A percentile compares a stretch with the other conserved stretches of the same genome.
Evolutionary conservation across 805 yeast species (phyloP).

Genomic region (Saturnispora silvae): DNA sequence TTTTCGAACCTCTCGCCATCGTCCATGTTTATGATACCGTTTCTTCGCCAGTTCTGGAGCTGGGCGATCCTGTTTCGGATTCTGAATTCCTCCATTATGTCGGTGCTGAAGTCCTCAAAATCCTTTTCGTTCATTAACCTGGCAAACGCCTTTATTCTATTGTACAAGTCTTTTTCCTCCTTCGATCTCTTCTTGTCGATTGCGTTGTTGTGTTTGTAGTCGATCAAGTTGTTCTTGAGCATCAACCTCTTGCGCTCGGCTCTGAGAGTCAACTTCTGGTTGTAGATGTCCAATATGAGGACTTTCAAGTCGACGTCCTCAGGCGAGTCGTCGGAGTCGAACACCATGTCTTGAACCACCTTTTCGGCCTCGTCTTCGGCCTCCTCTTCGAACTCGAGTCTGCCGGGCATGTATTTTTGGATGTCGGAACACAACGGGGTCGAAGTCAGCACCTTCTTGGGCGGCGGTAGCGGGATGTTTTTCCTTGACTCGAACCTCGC

Average conservation of each 20-base stretch:
- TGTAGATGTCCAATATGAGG: conserved; percentile 79
- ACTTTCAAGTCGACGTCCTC: conserved; percentile 85
- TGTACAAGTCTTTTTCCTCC: conserved; percentile 78
- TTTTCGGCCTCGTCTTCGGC: conserved; percentile 95
- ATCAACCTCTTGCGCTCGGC: conserved; percentile 85
- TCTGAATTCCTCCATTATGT: conserved; percentile 65
- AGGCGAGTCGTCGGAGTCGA: conserved; percentile 85
- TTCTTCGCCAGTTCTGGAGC: conserved; percentile 84
- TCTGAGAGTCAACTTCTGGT: conserved; percentile 78
- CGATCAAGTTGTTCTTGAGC: conserved; percentile 66
- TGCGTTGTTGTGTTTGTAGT: conserved; percentile 72
- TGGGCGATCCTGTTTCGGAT: conserved; percentile 77
- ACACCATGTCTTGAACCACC: conserved; percentile 88
- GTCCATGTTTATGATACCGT: conserved; percentile 78
- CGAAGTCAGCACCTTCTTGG: conserved; percentile 80
- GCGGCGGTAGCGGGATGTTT: conserved; percentile 71
- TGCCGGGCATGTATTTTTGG: conserved; percentile 98
- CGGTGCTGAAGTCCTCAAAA: conserved; percentile 63
- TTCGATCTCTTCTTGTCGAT: conserved; percentile 77
- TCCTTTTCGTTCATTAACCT: conserved; percentile 73
- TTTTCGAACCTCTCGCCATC: conserved; percentile 80
- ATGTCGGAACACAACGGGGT: conserved; percentile 95
- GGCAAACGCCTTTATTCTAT: conserved; percentile 69
- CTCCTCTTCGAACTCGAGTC: conserved; percentile 93
- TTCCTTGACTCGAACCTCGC: conserved; percentile 62